phyloP scores from a whole-genome alignment of 2,329 filamentous ascomycete species.

The Beauveria asiatica region DNA sequence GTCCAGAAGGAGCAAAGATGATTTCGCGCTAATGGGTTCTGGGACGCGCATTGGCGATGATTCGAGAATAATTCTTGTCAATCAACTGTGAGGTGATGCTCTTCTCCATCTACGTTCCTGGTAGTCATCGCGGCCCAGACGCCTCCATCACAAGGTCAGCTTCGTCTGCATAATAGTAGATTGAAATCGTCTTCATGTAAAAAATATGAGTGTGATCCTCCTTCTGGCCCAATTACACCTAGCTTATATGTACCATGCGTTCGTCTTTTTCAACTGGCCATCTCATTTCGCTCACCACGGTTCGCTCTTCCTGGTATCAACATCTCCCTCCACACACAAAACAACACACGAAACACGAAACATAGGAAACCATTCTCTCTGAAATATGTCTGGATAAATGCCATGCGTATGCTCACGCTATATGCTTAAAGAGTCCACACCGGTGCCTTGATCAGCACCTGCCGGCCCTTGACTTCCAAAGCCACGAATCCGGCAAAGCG shows the following conservation, averaged over 20 bases:
- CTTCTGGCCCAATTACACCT: not conserved
- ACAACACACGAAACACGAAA: not conserved
- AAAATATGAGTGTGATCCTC: not conserved
- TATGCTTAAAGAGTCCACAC: constrained; percentile 49
- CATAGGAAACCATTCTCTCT: not conserved
- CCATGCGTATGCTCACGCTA: constrained; percentile 5
- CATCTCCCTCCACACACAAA: not conserved
- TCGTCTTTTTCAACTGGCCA: not conserved
- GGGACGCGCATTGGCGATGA: too few relatives aligned
- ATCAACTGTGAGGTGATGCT: not conserved
- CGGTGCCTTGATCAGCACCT: constrained; percentile 67
- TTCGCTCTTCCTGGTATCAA: constrained; percentile 6
- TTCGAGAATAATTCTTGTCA: too few relatives aligned
- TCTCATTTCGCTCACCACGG: not conserved
- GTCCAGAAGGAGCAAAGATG: not conserved
- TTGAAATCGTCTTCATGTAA: not conserved
- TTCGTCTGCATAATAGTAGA: not conserved
- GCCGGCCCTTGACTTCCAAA: constrained; percentile 66
- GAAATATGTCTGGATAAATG: not conserved
- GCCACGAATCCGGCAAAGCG: constrained; percentile 68
- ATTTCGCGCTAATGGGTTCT: not conserved
- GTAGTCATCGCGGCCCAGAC: not conserved
- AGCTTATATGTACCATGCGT: not conserved
- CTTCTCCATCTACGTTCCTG: not conserved
- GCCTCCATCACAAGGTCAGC: not conserved